These are phyloP conservation scores for Penicillium odoratum DNA, from an alignment of 495 filamentous ascomycete genomes.

Conservation along the genomic window DNA sequence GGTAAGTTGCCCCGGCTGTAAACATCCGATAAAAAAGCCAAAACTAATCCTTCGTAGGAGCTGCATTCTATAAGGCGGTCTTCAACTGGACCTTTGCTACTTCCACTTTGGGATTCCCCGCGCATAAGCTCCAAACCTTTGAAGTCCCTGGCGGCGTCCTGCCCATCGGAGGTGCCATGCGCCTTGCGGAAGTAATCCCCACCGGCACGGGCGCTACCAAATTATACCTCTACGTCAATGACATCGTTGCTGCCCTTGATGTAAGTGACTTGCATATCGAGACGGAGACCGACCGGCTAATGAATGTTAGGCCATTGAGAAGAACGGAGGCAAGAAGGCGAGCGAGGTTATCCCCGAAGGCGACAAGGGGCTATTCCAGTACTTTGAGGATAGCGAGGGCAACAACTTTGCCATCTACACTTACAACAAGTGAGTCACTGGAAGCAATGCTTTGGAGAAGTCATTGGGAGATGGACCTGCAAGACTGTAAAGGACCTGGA, in stretches of 20 bases:
- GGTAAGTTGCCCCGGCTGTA: constrained; percentile 6
- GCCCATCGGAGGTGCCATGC: constrained; percentile 8
- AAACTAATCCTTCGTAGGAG: constrained; percentile 1
- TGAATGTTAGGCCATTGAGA: constrained; percentile 6
- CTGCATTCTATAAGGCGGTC: constrained; percentile 8
- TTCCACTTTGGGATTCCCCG: constrained; percentile 3
- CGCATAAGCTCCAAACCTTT: constrained; percentile 7
- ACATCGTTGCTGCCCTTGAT: constrained; percentile 8
- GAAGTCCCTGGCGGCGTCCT: constrained; percentile 11
- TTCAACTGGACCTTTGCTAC: constrained; percentile 13
- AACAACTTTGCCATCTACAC: constrained; percentile 10
- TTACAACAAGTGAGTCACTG: constrained; percentile 6
- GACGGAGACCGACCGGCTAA: constrained; percentile 1
- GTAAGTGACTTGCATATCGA: not conserved
- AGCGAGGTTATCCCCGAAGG: constrained; percentile 9
- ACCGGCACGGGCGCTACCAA: constrained; percentile 8
- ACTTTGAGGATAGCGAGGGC: constrained; percentile 11
- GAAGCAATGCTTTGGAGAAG: not conserved
- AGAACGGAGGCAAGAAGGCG: constrained; percentile 10
- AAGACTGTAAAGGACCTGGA: not conserved
- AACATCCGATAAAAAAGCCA: not conserved
- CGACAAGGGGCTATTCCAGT: constrained; percentile 10
- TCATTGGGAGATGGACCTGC: too few relatives aligned
- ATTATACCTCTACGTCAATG: constrained; percentile 11
- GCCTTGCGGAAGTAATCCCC: constrained; percentile 5